A percentile compares a stretch with the other conserved stretches of the same genome.
These are phyloP conservation scores for Nannochloropsis gaditana DNA, from an alignment of 108 stramenopile species.

Conservation along the genomic window DNA sequence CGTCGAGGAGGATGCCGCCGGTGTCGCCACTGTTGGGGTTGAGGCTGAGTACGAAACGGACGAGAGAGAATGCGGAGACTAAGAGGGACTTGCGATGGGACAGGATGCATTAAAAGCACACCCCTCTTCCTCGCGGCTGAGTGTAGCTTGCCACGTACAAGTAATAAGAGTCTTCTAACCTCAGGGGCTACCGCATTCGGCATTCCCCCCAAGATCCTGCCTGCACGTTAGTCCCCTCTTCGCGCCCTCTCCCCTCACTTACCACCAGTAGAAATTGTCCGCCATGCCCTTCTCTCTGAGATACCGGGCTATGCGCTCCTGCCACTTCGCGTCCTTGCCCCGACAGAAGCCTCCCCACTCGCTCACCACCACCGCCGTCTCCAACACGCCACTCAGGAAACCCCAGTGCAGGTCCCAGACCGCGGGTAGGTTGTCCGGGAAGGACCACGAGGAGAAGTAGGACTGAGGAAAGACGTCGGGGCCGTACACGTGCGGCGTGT, in stretches of 20 bases:
- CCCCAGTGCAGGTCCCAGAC: neutral
- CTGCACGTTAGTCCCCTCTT: no score
- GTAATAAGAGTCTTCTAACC: no score
- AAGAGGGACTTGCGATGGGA: no score
- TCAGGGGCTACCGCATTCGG: no score
- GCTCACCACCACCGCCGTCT: neutral
- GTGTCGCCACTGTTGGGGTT: constrained; percentile 15
- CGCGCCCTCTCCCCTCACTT: neutral
- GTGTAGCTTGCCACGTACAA: no score
- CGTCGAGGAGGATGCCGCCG: neutral
- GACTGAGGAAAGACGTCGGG: neutral
- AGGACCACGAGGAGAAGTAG: neutral
- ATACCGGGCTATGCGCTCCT: neutral
- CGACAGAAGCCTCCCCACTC: neutral
- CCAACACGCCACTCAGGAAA: neutral
- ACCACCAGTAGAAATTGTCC: constrained; percentile 20
- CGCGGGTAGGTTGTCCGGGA: neutral
- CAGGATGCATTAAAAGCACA: no score
- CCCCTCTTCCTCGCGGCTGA: no score
- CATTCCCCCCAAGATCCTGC: neutral
- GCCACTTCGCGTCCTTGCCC: constrained; percentile 12
- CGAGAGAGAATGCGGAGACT: neutral
- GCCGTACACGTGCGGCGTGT: neutral
- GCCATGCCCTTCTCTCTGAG: neutral
- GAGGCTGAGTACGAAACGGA: neutral